Evolutionary conservation across 371 early-diverging fungal species (phyloP).

Genomic region (Syncephalastrum monosporum): DNA sequence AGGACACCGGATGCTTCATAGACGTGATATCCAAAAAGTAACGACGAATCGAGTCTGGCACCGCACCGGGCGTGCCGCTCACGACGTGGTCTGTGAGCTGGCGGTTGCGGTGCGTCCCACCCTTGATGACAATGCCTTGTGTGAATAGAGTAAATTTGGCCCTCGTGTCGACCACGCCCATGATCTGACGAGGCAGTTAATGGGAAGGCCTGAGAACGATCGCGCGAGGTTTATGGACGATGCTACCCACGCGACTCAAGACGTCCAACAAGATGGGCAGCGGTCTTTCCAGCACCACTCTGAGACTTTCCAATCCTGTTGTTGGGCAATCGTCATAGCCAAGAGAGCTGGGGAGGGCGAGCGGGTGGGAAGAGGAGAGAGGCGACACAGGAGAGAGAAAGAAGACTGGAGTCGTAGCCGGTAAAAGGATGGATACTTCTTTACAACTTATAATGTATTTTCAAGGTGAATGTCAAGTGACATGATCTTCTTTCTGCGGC

Average conservation of each 20-base stretch:
- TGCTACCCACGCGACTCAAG: slow-evolving; percentile 69
- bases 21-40: slow-evolving; percentile 53
- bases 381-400: too few species aligned
- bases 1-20: too few species aligned
- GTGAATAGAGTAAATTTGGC: slow-evolving; percentile 82
- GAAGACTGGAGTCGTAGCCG: too few species aligned
- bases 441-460: slow-evolving; percentile 15
- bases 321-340: too few species aligned
- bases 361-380: too few species aligned
- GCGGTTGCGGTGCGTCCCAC: slow-evolving; percentile 47
- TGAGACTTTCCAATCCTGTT: slow-evolving; percentile 53
- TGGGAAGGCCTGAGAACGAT: slow-evolving; percentile 96
- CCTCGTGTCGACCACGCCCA: slow-evolving; percentile 87
- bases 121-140: slow-evolving; percentile 77
- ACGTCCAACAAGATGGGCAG: slow-evolving; percentile 94
- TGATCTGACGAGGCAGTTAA: slow-evolving; percentile 97
- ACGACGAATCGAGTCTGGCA: slow-evolving; percentile 69
- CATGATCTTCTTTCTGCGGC: slow-evolving; percentile 1
- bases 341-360: too few species aligned
- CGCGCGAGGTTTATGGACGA: slow-evolving; percentile 62
- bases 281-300: slow-evolving; percentile 70
- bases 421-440: too few species aligned
- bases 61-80: slow-evolving; percentile 98
- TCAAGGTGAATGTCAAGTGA: not conserved
- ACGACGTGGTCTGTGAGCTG: slow-evolving; percentile 78